Evolutionary conservation across 2,329 filamentous ascomycete genomes (phyloP), one percentile per base, ranked within the genome.

Genomic region (Colletotrichum horii): DNA sequence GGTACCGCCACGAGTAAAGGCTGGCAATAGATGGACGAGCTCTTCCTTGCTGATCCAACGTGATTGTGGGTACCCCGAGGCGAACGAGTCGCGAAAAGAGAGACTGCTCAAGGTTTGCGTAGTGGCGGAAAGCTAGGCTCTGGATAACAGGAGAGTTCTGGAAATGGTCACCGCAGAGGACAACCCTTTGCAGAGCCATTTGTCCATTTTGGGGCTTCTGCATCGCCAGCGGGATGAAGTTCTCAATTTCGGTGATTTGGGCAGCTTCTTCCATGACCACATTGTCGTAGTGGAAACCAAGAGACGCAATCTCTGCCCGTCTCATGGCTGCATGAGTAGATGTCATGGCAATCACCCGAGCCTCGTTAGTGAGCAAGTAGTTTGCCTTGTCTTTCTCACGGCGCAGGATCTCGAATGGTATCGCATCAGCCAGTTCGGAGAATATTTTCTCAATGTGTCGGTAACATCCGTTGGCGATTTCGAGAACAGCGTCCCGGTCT

Each of bases 181-280:
- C 95, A 8, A 99, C 93, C 55, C 97, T 91, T 83, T 98, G 95
- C 15, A 99, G 87, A 5, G 93, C 92, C 79, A 95, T 90, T 80
- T 95, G 90, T 38, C 94, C 94, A 67, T 93, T 88, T 78, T 92
- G 91, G 24, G 94, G 92, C 77, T 94, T 95, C 82, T 99, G 97
- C 84, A 99, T 90, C n/a, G 96, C 94, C 69, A 98, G 89, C 1
- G 97, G 97, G 78, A 99, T 95, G 85, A 99, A 98, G 78, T 95
- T 98, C 83, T 99, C 97, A 61, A 98, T 94, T 84, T 99, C 97
- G 0, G 96, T 99, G 81, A 99, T 96, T 82, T 99, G 97, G 15
- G 97, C 97, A 7, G 97, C 96, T 88, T 99, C 97, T 87, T 99
- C 97, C 94, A 99, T 98, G 69, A 99, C 90, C 15, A 99, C 94